These are phyloP conservation scores for Sanghuangporus sanghuang DNA, from an alignment of 1,284 basidiomycete genomes.

Conservation along the genomic window DNA sequence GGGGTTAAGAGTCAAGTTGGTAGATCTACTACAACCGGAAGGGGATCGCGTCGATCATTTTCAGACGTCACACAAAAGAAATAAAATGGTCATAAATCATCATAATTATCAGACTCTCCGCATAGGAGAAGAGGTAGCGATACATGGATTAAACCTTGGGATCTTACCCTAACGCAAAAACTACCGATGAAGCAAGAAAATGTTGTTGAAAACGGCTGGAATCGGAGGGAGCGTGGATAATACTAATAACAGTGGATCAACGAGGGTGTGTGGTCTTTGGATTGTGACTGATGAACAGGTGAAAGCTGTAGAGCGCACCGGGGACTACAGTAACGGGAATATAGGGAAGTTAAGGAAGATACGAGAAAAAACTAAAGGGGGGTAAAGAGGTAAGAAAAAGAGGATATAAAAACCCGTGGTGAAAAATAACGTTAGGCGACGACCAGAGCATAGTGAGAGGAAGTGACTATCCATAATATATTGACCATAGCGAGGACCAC, in stretches of 20 bases:
- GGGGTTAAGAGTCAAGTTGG: background rate
- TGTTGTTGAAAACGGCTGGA: background rate
- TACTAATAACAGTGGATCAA: slow-evolving; percentile 13
- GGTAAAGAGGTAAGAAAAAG: background rate
- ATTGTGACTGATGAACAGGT: background rate
- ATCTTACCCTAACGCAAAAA: slow-evolving; percentile 10
- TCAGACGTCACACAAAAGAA: background rate
- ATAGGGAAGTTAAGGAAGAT: background rate
- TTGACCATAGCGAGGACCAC: background rate
- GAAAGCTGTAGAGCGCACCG: slow-evolving; percentile 4
- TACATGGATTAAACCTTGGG: slow-evolving; percentile 16
- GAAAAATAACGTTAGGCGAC: slow-evolving; percentile 5
- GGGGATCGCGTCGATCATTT: background rate
- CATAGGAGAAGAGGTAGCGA: slow-evolving; percentile 17
- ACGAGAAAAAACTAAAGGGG: background rate
- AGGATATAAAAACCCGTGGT: background rate
- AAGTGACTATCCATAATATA: background rate
- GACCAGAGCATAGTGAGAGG: slow-evolving; percentile 7
- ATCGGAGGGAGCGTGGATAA: slow-evolving; percentile 14
- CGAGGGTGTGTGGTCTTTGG: slow-evolving; percentile 5
- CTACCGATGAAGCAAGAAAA: slow-evolving; percentile 6
- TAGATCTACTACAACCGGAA: background rate
- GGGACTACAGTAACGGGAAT: slow-evolving; percentile 5
- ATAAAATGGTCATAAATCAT: slow-evolving; percentile 2
- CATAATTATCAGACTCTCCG: slow-evolving; percentile 8